These are phyloP conservation scores for Persicaria maculosa DNA, from an alignment of 148 eudicot species.

Conservation along the genomic window DNA sequence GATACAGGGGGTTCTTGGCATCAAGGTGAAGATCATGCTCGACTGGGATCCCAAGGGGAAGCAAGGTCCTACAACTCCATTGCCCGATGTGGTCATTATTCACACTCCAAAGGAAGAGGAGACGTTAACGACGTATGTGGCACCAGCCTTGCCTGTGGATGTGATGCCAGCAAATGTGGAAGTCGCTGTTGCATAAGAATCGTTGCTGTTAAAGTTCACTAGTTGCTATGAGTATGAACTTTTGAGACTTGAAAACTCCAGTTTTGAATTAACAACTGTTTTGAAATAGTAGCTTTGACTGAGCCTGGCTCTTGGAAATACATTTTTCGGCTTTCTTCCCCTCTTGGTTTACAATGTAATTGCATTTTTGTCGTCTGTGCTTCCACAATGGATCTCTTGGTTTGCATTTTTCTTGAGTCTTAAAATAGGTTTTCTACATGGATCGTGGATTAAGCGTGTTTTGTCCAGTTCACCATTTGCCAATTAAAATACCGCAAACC, in stretches of 20 bases:
- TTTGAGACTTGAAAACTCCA: not conserved
- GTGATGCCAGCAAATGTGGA: not conserved
- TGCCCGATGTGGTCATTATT: slow-evolving; percentile 4
- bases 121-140: not conserved
- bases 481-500: no score
- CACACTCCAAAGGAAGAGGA: slow-evolving; percentile 10
- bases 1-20: not conserved
- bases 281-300: no score
- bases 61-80: not conserved
- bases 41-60: slow-evolving; percentile 12
- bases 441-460: no score
- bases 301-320: no score
- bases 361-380: no score
- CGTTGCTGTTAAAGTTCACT: not conserved
- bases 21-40: slow-evolving; percentile 11
- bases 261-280: not conserved
- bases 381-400: no score
- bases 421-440: no score
- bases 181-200: not conserved
- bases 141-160: not conserved
- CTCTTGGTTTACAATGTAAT: no score
- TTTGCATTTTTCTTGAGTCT: no score
- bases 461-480: no score
- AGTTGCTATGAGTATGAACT: not conserved
- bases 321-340: no score